Evolutionary conservation across 2,329 filamentous ascomycete genomes (phyloP).

Genomic region (Phialophora chinensis): DNA sequence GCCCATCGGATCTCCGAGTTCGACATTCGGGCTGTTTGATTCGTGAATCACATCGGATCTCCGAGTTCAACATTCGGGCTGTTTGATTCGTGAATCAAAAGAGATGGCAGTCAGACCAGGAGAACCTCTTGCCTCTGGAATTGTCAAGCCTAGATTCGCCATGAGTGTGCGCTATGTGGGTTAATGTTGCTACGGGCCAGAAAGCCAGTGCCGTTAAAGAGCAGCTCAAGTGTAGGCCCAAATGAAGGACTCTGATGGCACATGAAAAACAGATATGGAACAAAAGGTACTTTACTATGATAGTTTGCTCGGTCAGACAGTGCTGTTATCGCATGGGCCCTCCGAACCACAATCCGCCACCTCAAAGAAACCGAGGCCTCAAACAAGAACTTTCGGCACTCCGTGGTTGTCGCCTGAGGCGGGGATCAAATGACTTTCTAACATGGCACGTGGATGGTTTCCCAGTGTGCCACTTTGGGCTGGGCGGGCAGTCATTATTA

Average conservation of each 20-base stretch:
- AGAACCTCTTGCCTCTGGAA: background rate
- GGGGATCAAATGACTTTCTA: background rate
- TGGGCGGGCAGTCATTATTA: too few species aligned
- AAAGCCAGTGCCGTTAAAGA: background rate
- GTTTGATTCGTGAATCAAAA: background rate
- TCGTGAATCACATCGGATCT: conserved; percentile 26
- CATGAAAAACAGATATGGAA: background rate
- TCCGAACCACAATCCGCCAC: background rate
- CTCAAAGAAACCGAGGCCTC: background rate
- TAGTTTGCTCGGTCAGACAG: background rate
- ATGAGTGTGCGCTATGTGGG: background rate
- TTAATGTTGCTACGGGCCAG: background rate
- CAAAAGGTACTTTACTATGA: background rate
- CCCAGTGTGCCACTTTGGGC: too few species aligned
- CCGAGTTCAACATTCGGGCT: conserved; percentile 1
- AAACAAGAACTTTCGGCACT: background rate
- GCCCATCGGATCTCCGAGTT: conserved; percentile 25
- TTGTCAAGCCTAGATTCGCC: background rate
- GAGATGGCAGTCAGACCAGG: background rate
- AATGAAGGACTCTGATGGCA: background rate
- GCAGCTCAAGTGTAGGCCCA: background rate
- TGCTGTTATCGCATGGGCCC: background rate
- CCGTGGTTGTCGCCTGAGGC: background rate
- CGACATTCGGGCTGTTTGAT: too few species aligned
- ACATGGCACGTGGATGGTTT: too few species aligned